Base-by-base conservation (phyloP, 1,284 basidiomycete species). In the Pseudozyma sp. region DNA sequence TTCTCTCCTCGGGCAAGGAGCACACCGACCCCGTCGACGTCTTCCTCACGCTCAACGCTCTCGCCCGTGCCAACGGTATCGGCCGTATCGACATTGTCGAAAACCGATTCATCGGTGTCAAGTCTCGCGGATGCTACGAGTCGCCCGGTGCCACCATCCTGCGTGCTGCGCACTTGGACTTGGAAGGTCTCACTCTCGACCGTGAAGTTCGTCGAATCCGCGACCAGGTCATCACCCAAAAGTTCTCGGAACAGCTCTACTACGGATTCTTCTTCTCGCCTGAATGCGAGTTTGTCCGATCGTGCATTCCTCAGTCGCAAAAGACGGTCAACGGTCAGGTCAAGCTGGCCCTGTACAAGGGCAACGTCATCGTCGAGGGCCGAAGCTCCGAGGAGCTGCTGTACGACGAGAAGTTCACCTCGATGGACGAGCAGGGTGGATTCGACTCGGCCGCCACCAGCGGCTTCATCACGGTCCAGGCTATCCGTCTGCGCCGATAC, bases 21-120 rank as follows among this genome's bases (percentile, higher is more conserved):
- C 70, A 75, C 87, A 95, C 94, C 34, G 95, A 98, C 86, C 86
- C 90, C n/a, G 96, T 99, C 56, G 94, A 97, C 33, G 91, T 99
- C 83, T 99, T 99, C 91, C 87, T 93, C 77, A 89, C 89, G 13
- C 90, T 99, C 82, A 99, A 99, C 87, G 88, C 91, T 5, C 90
- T 98, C 70, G 96, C 92, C 34, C 89, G 96, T 79, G 94, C 92
- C 85, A 94, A 99, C 87, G 97, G 95, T 79, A 89, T 99, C 77
- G 95, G 96, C 50, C 91, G 96, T 70, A 92, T 97, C 86, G 96
- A 99, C 86, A 98, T 99, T 84, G 97, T 99, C 82, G 96, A 99
- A 88, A 99, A 99, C 88, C 90, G 96, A 59, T 98, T 97, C 88
- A 98, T 99, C 85, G 96, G 96, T 72, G 95, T 99, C 85, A 99